phyloP scores from a whole-genome alignment of 441 rosid species.

The Erodium moschatum region DNA sequence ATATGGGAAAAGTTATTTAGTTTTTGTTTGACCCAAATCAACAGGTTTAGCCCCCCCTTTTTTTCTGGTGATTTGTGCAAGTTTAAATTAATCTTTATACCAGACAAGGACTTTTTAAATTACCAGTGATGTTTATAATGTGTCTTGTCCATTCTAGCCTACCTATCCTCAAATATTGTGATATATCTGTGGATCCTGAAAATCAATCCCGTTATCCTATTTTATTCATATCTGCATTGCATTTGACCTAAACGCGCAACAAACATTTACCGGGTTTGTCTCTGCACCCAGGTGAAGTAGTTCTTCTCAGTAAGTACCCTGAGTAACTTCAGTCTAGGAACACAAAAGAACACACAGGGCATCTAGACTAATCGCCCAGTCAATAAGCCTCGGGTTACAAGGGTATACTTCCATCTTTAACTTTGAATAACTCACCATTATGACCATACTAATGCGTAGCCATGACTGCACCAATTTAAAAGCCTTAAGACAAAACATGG shows the following conservation, averaged over 20 bases:
- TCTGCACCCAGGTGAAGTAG: neutral
- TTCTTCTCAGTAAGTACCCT: neutral
- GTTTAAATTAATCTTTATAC: neutral
- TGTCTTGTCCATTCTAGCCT: neutral
- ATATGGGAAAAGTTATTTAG: neutral
- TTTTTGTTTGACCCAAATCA: neutral
- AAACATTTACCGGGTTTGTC: neutral
- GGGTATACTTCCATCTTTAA: too few relatives aligned
- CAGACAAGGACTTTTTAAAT: neutral
- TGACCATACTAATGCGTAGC: neutral
- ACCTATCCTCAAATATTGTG: neutral
- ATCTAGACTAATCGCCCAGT: neutral
- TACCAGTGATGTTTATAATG: neutral
- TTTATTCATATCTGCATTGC: neutral
- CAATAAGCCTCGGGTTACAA: too few relatives aligned
- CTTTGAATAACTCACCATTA: neutral
- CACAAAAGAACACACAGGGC: neutral
- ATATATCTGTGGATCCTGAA: conserved; percentile 2
- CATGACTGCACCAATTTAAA: neutral
- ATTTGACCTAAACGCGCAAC: neutral
- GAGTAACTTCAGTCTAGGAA: neutral
- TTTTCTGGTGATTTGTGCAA: neutral
- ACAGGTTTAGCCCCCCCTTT: neutral
- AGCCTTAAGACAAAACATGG: neutral
- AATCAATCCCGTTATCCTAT: neutral